Evolutionary conservation across 2,329 filamentous ascomycete genomes (phyloP).

Genomic region (Neofusicoccum parvum): DNA sequence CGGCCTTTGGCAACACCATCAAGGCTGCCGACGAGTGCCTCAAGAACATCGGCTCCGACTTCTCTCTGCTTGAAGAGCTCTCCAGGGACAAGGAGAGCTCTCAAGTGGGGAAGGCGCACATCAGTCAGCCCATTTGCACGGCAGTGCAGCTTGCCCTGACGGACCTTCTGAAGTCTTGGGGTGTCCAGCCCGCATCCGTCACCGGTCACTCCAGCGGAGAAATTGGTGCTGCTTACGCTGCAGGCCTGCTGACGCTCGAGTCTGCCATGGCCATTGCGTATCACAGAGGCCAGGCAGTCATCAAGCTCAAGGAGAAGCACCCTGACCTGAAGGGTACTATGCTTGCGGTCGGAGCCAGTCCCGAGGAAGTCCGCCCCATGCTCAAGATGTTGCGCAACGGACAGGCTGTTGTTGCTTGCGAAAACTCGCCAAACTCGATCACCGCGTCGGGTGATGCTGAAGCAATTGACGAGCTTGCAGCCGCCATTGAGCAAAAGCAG

Average conservation of each 20-base stretch:
- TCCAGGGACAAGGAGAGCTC: slow-evolving; percentile 26
- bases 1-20: slow-evolving; percentile 5
- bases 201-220: slow-evolving; percentile 36
- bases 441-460: slow-evolving; percentile 49
- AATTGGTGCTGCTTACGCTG: slow-evolving; percentile 34
- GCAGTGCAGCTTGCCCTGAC: slow-evolving; percentile 33
- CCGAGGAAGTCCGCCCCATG: slow-evolving; percentile 1
- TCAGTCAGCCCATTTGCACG: slow-evolving; percentile 31
- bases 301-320: slow-evolving; percentile 13
- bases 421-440: slow-evolving; percentile 46
- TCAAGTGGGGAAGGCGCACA: slow-evolving; percentile 26
- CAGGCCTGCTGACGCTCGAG: slow-evolving; percentile 25
- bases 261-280: slow-evolving; percentile 32
- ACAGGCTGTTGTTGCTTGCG: slow-evolving; percentile 28
- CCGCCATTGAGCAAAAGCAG: slow-evolving; percentile 36
- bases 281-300: slow-evolving; percentile 23
- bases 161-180: slow-evolving; percentile 32
- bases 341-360: slow-evolving; percentile 16
- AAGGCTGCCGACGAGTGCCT: slow-evolving; percentile 14
- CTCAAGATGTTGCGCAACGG: slow-evolving; percentile 10
- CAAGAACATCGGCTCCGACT: slow-evolving; percentile 21
- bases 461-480: slow-evolving; percentile 36
- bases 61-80: slow-evolving; percentile 29
- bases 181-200: slow-evolving; percentile 29
- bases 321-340: slow-evolving; percentile 8